Evolutionary conservation across 148 eudicot genomes (phyloP), one percentile per base, ranked within the genome.

Genomic region (Selenicereus undatus): DNA sequence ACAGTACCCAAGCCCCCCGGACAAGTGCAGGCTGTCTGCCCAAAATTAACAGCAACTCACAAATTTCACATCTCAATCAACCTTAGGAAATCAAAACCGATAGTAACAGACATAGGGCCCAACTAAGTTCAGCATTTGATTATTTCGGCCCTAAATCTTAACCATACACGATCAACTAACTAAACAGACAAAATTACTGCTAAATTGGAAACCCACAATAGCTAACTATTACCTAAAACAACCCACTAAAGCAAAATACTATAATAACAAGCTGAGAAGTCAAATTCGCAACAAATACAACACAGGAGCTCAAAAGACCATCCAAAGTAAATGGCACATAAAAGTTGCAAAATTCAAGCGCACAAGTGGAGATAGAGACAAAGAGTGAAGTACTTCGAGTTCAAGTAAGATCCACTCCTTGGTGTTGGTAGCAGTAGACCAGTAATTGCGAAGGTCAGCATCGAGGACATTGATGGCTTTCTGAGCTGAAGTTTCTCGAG

Each of bases 391-490:
- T 83, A 92, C 97, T 74, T 91, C 88, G 76, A 93, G 92, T 76
- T 93, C 93, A 76, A 93, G 94, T 69, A 93, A 83, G 87, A 93
- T 93, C 97, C 97, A 93, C 81, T 93, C 97, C 32, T 93, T 93
- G 76, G 97, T 93, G 62, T 93, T 93, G 69, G 97, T 91, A 51
- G 80, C 94, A 75, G 97, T 86, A 48, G 94, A 93, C 97, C 97
- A 93, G 83, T 91, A 93, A 78, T 82, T 93, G 18, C 97, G 93
- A 58, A 93, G 97, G 87, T 93, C 97, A 20, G 84, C 74, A 66
- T 91, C 97, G 43, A 91, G 87, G 56, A 93, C 79, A 77, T 93
- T 85, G 14, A 84, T 24, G 45, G 90, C 91, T 88, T 93, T 93
- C 80, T 93, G 97, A 32, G 91, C 66, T 21, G 91, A 82, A 2